Evolutionary conservation across 1,139 yeast species (phyloP).

Genomic region (Suhomyces choctaworum): DNA sequence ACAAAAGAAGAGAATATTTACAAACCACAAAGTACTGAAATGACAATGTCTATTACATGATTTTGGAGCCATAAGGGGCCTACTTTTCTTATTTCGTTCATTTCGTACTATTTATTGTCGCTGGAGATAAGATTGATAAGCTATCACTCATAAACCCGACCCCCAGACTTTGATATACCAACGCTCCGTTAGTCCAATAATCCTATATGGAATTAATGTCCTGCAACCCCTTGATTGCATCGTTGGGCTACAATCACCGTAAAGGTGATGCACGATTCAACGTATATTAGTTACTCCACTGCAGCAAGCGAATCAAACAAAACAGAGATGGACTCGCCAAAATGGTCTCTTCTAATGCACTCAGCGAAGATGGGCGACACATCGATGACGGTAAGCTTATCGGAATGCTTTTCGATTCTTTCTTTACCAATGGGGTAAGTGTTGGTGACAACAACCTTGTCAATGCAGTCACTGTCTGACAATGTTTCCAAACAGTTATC

Average conservation of each 20-base stretch:
- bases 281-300: slow-evolving; percentile 38
- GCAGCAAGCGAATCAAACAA: slow-evolving; percentile 83
- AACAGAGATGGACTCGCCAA: slow-evolving; percentile 93
- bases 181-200: slow-evolving; percentile 65
- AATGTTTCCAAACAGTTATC: slow-evolving; percentile 81
- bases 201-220: slow-evolving; percentile 40
- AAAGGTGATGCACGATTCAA: slow-evolving; percentile 8
- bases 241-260: slow-evolving; percentile 26
- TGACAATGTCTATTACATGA: too few species aligned
- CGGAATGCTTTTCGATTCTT: slow-evolving; percentile 54
- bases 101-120: slow-evolving; percentile 3
- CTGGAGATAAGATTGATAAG: not conserved
- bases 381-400: slow-evolving; percentile 78
- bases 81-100: too few species aligned
- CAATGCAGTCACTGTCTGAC: slow-evolving; percentile 77
- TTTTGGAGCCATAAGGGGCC: too few species aligned
- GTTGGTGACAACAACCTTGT: slow-evolving; percentile 89
- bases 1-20: too few species aligned
- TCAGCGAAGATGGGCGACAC: slow-evolving; percentile 95
- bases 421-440: slow-evolving; percentile 84
- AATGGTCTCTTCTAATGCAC: slow-evolving; percentile 97
- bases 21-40: too few species aligned
- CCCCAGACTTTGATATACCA: slow-evolving; percentile 40
- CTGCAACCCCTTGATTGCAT: slow-evolving; percentile 64
- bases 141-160: slow-evolving; percentile 4